Evolutionary conservation across 1,284 basidiomycete genomes (phyloP), one percentile per base, ranked within the genome.

Genomic region (Pterulicium gracile): DNA sequence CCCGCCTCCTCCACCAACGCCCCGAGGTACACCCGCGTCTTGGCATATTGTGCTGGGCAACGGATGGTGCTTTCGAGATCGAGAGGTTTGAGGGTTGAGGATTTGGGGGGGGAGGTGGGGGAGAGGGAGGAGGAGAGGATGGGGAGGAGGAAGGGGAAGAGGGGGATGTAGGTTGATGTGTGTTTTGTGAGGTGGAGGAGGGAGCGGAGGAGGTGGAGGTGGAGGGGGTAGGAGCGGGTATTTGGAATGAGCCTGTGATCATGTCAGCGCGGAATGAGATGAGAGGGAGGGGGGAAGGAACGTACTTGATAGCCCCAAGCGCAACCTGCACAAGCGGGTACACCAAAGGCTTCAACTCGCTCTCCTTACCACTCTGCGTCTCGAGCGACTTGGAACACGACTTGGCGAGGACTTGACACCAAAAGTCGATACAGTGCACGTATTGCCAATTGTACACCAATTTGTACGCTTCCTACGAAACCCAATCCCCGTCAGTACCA

Each of bases 371-470:
- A 7, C 66, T 67, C 43, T 73, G 72, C 3, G 61, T 56, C 50
- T 78, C 70, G 0, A 69, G 68, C 55, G 81, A 67, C 23, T 69
- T 66, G 58, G 82, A 79, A 54, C 86, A 92, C 13, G 89, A 84
- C 24, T 81, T 72, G 4, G 81, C 83, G n/a, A 97, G 73, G 2
- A 98, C 89, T 45, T 91, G 72, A 43, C 81, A 78, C 96, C 96
- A 99, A 58, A 98, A 98, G 68, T 98, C 96, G 54, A 99, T 70
- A 51, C 84, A 91, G 61, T 98, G 95, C 3, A 88, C 85, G 56
- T 87, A 98, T 63, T 98, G 95, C 96, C 96, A 99, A 66, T 98
- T 98, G 68, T 97, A 95, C 18, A 97, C 92, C 54, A 87, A 82
- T 61, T 84, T 85, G 67, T 87, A 93, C 3, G 88, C 81, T 55